Percentiles rank a stretch among this genome's conserved stretches.
Conservation (phyloP, 768 basidiomycete genomes). For the Hericium erinaceus region DNA sequence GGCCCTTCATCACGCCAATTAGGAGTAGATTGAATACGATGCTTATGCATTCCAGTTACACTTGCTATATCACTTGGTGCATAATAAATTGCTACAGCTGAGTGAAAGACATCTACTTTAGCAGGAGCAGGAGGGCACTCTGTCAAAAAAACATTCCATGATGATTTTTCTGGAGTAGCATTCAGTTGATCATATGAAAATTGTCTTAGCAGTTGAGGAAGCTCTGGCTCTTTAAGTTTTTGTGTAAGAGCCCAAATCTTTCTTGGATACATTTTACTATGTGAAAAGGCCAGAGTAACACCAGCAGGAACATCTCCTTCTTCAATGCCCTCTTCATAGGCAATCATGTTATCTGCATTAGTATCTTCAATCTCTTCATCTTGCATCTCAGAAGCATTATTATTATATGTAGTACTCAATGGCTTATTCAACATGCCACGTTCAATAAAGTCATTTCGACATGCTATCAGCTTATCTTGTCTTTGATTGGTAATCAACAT, state of each 20-base stretch:
- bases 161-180: neutral
- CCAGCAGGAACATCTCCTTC: neutral
- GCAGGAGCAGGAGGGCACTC: neutral
- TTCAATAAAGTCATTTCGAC: neutral
- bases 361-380: neutral
- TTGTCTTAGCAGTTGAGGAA: neutral
- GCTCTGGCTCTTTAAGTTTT: neutral
- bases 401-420: neutral
- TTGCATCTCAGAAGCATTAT: neutral
- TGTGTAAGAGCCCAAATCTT: neutral
- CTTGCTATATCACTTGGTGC: neutral
- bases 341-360: neutral
- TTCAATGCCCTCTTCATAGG: neutral
- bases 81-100: neutral
- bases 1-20: neutral
- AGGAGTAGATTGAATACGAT: neutral
- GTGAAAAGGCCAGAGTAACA: neutral
- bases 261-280: too few species aligned
- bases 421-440: conserved; percentile 1
- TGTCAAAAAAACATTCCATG: neutral
- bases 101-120: neutral
- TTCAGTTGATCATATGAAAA: neutral
- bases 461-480: conserved; percentile 2
- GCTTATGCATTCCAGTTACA: neutral
- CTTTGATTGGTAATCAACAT: conserved; percentile 10